Evolutionary conservation across 805 yeast genomes (phyloP).

Genomic region (Schizosaccharomyces octosporus): DNA sequence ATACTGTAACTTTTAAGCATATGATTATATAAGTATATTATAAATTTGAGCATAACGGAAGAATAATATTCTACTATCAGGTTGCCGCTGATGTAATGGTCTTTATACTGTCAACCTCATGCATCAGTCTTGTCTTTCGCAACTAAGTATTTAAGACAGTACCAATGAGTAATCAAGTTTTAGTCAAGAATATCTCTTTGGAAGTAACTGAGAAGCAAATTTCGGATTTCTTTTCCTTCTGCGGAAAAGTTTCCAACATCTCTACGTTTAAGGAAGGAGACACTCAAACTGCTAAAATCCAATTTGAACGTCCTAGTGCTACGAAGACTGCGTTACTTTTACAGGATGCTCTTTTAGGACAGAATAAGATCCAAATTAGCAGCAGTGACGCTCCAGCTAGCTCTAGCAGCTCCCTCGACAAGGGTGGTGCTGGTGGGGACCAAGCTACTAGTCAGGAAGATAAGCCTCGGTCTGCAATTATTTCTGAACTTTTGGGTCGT

Average conservation of each 20-base stretch:
- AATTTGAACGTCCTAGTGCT: conserved; percentile 34
- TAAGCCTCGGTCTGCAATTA: conserved; percentile 49
- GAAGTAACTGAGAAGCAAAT: conserved; percentile 27
- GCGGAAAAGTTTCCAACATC: conserved; percentile 28
- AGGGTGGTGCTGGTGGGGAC: conserved; percentile 6
- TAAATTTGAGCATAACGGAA: too few relatives aligned
- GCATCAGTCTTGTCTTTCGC: not conserved
- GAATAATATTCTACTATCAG: too few relatives aligned
- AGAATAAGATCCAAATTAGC: conserved; percentile 25
- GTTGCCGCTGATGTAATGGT: too few relatives aligned
- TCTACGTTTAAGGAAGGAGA: conserved; percentile 6
- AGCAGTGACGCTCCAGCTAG: conserved; percentile 9
- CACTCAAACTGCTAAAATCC: conserved; percentile 22
- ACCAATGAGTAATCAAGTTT: not conserved
- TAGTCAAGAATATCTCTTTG: conserved; percentile 30
- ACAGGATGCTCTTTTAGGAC: conserved; percentile 51
- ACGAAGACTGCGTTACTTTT: conserved; percentile 44
- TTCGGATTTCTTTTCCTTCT: conserved; percentile 45
- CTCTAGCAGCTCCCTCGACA: conserved; percentile 7
- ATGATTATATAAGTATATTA: too few relatives aligned
- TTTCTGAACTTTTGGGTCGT: conserved; percentile 52
- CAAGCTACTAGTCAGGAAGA: conserved; percentile 29
- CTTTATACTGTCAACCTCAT: too few relatives aligned
- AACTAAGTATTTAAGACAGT: not conserved
- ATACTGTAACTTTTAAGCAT: too few relatives aligned